phyloP scores from a whole-genome alignment of 106 monocot genomes.

The Triglochin maritima region DNA sequence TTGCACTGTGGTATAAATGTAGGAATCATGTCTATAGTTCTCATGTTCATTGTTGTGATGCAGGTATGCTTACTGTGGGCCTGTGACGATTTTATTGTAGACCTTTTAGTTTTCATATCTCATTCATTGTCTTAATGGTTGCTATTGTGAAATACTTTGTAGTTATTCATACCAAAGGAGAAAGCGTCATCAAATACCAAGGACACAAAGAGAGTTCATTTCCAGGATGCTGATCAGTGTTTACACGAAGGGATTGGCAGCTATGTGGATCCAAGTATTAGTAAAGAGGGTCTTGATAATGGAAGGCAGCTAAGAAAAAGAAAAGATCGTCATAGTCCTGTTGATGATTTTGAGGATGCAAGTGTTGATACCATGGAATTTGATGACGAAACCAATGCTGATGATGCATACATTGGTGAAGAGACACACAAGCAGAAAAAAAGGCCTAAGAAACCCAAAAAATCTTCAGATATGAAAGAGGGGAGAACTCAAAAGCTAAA shows the following conservation, averaged over 20 bases:
- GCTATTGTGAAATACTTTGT: neutral
- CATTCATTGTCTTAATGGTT: too few species aligned
- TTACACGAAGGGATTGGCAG: neutral
- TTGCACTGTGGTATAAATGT: too few species aligned
- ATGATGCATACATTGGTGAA: constrained; percentile 3
- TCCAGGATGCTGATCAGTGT: neutral
- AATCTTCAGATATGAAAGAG: neutral
- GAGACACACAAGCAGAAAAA: neutral
- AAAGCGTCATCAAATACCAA: neutral
- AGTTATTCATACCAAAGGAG: neutral
- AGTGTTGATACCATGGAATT: neutral
- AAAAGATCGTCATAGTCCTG: neutral
- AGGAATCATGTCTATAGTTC: too few species aligned
- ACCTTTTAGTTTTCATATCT: too few species aligned
- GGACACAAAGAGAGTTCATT: neutral
- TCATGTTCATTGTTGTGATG: too few species aligned
- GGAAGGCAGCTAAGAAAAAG: neutral
- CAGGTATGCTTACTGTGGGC: too few species aligned
- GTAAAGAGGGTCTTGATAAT: neutral
- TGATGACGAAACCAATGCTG: neutral
- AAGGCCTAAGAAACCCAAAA: neutral
- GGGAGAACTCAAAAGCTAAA: constrained; percentile 12
- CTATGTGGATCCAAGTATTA: neutral
- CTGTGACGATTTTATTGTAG: too few species aligned
- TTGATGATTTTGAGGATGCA: constrained; percentile 6